Conservation (phyloP, 2,329 filamentous ascomycete species). For the Xylariaceae sp. region DNA sequence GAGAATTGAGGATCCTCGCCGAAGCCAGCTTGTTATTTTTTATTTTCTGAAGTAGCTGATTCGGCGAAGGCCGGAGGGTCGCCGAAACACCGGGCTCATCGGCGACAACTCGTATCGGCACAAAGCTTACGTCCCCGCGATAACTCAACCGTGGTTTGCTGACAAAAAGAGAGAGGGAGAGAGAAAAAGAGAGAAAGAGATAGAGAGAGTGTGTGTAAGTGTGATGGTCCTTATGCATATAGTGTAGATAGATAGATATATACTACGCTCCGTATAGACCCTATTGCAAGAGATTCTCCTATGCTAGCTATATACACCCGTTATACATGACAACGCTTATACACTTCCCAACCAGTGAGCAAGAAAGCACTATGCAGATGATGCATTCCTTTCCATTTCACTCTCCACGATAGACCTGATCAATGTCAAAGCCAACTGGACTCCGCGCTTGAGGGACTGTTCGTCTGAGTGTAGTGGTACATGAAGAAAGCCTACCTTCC, state of each 20-base stretch:
- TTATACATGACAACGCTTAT: neutral
- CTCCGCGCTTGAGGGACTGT: conserved; percentile 53
- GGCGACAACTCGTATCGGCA: conserved; percentile 3
- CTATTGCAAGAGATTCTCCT: neutral
- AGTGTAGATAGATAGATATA: too few species aligned
- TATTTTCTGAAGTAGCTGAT: too few species aligned
- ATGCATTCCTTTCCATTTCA: conserved; percentile 27
- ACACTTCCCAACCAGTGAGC: neutral
- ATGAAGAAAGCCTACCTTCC: conserved; percentile 72
- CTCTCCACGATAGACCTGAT: conserved; percentile 62
- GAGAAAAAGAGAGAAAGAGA: too few species aligned
- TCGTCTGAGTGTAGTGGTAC: conserved; percentile 67
- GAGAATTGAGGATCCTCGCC: too few species aligned
- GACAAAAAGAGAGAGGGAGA: too few species aligned
- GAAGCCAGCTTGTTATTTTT: too few species aligned
- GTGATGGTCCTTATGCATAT: too few species aligned
- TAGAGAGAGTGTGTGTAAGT: too few species aligned
- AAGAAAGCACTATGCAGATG: neutral
- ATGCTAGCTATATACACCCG: neutral
- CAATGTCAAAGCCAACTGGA: conserved; percentile 59
- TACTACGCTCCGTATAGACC: too few species aligned
- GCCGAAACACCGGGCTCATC: conserved; percentile 12
- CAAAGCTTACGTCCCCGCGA: neutral
- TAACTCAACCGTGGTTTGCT: too few species aligned
- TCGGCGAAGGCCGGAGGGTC: conserved; percentile 13